Base-by-base conservation (phyloP, 768 basidiomycete genomes). In the Boletus reticuloceps region DNA sequence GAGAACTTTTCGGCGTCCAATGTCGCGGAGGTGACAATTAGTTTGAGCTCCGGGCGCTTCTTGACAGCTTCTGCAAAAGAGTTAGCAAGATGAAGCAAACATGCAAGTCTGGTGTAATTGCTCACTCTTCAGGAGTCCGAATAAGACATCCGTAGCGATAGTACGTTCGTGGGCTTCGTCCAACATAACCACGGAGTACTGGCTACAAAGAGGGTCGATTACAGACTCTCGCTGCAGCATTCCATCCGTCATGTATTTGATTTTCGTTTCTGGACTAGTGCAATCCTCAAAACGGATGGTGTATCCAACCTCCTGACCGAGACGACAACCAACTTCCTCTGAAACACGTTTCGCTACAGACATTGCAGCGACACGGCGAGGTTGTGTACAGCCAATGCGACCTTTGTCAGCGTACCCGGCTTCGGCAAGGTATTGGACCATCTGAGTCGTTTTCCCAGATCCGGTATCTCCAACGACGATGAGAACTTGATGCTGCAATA, bases 191-290 rank as follows among this genome's bases (percentile, higher is more conserved):
- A 98, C 93, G 3, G 92, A 93, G 69, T 99, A 99, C 45, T 85
- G 82, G 56, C 86, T 91, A 69, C 94, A 88, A 56, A 97, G 85
- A 6, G 96, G 96, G 66, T 99, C 97, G 67, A 98, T 91, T 50
- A 99, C 77, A 60, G 89, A 93, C 78, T 99, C 97, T 74, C 97
- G 84, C 66, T 98, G 92, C 25, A 99, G 81, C 94, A 99, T 98
- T 77, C 97, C 97, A 68, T 98, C 97, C 66, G 97, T 99, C 97
- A 99, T 98, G 81, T 97, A 99, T 74, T 98, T 99, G 81, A 99
- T 99, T 67, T 90, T 86, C 4, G 97, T 98, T 74, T 99, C 97
- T 5, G 97, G 96, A 67, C 94, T 90, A 7, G 97, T 98, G 73
- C 96, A 94, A 72, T 99, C 97, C 75, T 99, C 97, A 71, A 99